Conservation (phyloP, 345 rosid species). For the Heritiera littoralis region DNA sequence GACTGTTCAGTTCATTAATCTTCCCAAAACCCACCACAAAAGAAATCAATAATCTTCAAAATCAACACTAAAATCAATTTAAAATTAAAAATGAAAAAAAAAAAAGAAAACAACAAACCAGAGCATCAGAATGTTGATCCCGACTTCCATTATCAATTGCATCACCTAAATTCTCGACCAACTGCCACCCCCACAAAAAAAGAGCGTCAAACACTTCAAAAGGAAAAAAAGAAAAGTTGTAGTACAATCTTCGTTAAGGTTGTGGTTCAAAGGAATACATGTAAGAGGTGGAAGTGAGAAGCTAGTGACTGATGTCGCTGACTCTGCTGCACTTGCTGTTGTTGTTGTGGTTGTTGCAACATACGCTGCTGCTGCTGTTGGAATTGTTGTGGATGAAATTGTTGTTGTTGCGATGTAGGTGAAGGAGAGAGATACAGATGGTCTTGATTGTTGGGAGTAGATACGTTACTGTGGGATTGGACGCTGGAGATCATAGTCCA, state of each 20-base stretch:
- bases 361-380: slow-evolving; percentile 29
- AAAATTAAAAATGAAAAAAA: neutral
- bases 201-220: neutral
- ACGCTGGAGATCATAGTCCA: slow-evolving; percentile 56
- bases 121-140: slow-evolving; percentile 78
- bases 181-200: slow-evolving; percentile 35
- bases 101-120: slow-evolving; percentile 45
- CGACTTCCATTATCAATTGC: slow-evolving; percentile 69
- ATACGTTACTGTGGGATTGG: slow-evolving; percentile 45
- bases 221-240: neutral
- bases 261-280: slow-evolving; percentile 33
- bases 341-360: slow-evolving; percentile 39
- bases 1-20: slow-evolving; percentile 70
- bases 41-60: neutral
- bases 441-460: slow-evolving; percentile 59
- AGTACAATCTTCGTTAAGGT: neutral
- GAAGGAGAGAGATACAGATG: slow-evolving; percentile 43
- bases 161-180: slow-evolving; percentile 71
- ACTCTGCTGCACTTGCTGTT: slow-evolving; percentile 40
- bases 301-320: slow-evolving; percentile 87
- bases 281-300: slow-evolving; percentile 80
- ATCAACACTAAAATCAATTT: neutral
- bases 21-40: slow-evolving; percentile 30
- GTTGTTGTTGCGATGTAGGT: slow-evolving; percentile 43
- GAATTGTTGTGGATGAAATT: slow-evolving; percentile 34